Base-by-base conservation (phyloP, 2,329 filamentous ascomycete species). In the Trichoderma semiorbis region DNA sequence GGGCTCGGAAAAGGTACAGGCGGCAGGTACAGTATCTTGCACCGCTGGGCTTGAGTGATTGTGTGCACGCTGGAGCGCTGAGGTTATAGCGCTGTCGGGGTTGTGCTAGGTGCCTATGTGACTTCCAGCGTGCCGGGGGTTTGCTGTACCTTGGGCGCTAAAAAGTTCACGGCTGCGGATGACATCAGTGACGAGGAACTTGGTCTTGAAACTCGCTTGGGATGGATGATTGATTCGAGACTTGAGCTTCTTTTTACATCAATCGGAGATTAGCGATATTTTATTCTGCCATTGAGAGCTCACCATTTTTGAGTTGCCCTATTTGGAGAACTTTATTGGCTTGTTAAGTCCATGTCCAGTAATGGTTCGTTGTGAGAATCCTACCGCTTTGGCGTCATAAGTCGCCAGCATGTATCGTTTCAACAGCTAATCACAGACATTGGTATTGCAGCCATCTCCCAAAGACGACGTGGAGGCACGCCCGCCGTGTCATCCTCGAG, bases 401-500 rank as follows among this genome's bases (percentile, higher is more conserved):
- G 5, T 21, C 7, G 34, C 32, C 5, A 6, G 8, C 12, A 39
- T 43, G 24, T 21, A 34, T 58, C 34, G 16, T 18, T n/a, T 60
- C 26, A 47, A 11, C 21, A 10, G 10, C 57, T 69, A 5, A 69
- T 21, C n/a, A 16, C 28, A 53, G 10, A 50, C 30, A 53, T 21
- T 30, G 34, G 55, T 32, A 11, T 8, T 50, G 16, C 60, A 77
- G 72, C 64, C 75, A 65, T 72, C 75, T 14, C 80, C 91, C 16
- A 90, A 93, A 76, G 87, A 92, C 78, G 93, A 95, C 80, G 81
- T 97, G 43, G 88, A 88, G 72, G 88, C 89, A 43, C 89, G 93
- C 77, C 93, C 93, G 73, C 92, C 95, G 28, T 98, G 95, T 79
- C 94, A 97, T 84, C 89, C 94, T 72, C 89, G 92, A 78, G 95